Base-by-base conservation (phyloP, 805 yeast genomes). In the Kluyveromyces nonfermentans region DNA sequence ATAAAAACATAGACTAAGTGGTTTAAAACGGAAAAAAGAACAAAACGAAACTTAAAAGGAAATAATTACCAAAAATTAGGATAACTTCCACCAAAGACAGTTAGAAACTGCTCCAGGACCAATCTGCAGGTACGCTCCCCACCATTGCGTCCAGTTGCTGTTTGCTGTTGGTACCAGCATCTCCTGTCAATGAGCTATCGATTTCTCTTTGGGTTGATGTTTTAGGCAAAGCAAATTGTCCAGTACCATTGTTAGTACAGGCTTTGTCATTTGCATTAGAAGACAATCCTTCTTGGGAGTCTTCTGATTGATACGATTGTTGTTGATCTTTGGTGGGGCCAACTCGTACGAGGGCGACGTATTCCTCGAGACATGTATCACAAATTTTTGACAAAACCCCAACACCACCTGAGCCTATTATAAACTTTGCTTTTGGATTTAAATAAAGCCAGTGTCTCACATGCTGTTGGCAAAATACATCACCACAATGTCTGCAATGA, bases 401-500 rank as follows among this genome's bases (percentile, higher is more conserved):
- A 12, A 75, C 68, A 3, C 90, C 90, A 42, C 78, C 65, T 6
- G 84, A 80, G 17, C 82, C 86, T 43, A 82, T 76, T 52, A 79
- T 73, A 50, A 78, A 79, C 50, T 77, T 77, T 31, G 93, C 77
- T 63, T 75, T 60, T 54, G 72, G 67, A 57, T 79, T 68, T 56
- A 77, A 68, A 64, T 78, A 70, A 49, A 76, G 59, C 66, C 68
- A 68, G 53, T 77, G 80, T 7, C 73, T 66, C 4, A 80, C 72
- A 61, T 85, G 89, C 47, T 74, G 77, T 30, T 78, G 76, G 61
- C 95, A 85, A 55, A 77, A 85, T 17, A 85, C 75, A 34, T 83
- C 86, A 32, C 95, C 95, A 62, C 95, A 85, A 58, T 81, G 80
- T 43, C 95, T 74, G 59, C 95, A 85, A 66, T 85, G 95, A 57